Evolutionary conservation across 2,329 filamentous ascomycete genomes (phyloP).

Genomic region (Fusarium sp.): DNA sequence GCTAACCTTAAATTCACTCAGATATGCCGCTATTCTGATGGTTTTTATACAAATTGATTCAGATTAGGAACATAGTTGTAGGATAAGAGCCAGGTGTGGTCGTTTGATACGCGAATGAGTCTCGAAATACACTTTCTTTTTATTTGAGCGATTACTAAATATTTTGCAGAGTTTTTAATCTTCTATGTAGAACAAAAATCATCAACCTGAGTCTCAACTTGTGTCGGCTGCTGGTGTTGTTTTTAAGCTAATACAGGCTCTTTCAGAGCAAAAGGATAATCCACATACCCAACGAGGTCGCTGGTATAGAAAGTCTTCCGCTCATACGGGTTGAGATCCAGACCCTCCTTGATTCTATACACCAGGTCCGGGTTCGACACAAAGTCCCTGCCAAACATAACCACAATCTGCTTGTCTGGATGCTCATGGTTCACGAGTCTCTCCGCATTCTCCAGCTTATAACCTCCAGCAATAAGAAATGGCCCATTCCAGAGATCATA

Average conservation of each 20-base stretch:
- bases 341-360: constrained; percentile 46
- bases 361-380: constrained; percentile 51
- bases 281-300: constrained; percentile 44
- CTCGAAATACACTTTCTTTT: too few relatives aligned
- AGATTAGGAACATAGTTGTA: too few relatives aligned
- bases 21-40: too few relatives aligned
- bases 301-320: constrained; percentile 49
- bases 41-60: too few relatives aligned
- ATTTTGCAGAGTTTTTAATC: too few relatives aligned
- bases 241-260: fast-evolving
- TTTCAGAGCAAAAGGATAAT: constrained; percentile 44
- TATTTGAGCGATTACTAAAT: too few relatives aligned
- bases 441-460: constrained; percentile 44
- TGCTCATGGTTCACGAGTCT: constrained; percentile 51
- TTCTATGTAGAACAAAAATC: too few relatives aligned
- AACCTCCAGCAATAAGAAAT: constrained; percentile 56
- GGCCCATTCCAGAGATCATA: constrained; percentile 53
- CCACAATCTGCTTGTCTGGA: constrained; percentile 51
- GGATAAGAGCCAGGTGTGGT: too few relatives aligned
- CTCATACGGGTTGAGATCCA: constrained; percentile 48
- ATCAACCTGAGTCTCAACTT: too few relatives aligned
- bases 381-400: constrained; percentile 55
- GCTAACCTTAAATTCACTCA: too few relatives aligned
- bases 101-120: too few relatives aligned
- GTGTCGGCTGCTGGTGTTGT: too few relatives aligned